Conservation (phyloP, 1,284 basidiomycete genomes). For the Anthracocystis walkeri region DNA sequence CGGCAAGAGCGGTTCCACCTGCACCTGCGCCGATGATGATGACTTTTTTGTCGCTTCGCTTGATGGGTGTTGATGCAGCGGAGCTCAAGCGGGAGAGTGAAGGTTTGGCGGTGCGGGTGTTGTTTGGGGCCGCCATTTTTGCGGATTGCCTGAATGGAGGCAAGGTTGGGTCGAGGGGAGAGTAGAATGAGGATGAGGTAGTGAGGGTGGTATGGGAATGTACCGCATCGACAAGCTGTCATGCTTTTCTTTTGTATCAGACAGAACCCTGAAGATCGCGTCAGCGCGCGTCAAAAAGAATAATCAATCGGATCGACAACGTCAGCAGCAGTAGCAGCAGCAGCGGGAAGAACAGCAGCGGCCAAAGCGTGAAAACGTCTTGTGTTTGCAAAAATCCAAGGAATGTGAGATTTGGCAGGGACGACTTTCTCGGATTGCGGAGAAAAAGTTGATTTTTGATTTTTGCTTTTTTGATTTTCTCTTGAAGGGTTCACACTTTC, state of each 20-base stretch:
- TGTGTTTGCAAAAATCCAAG: background rate
- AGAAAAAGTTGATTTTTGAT: background rate
- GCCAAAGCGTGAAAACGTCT: background rate
- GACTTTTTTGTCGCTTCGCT: slow-evolving; percentile 49
- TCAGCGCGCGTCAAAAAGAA: slow-evolving; percentile 5
- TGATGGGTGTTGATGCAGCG: slow-evolving; percentile 1
- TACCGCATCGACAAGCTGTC: slow-evolving; percentile 2
- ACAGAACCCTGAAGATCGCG: slow-evolving; percentile 11
- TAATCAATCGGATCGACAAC: background rate
- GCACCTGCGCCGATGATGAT: slow-evolving; percentile 71
- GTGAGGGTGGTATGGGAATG: background rate
- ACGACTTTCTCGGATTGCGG: slow-evolving; percentile 12
- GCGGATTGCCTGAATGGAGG: background rate
- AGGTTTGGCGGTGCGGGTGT: slow-evolving; percentile 8
- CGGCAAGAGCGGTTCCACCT: slow-evolving; percentile 72
- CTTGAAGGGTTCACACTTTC: slow-evolving; percentile 3
- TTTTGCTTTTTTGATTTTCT: background rate
- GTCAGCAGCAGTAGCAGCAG: background rate
- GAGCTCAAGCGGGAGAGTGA: slow-evolving; percentile 29
- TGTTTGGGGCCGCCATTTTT: slow-evolving; percentile 2
- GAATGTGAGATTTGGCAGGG: background rate
- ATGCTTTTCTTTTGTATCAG: background rate
- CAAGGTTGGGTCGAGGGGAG: background rate
- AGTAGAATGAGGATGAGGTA: background rate
- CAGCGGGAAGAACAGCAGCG: too few species aligned